These are phyloP conservation scores for Fragaria iinumae DNA, from an alignment of 306 rosid species.

Conservation along the genomic window DNA sequence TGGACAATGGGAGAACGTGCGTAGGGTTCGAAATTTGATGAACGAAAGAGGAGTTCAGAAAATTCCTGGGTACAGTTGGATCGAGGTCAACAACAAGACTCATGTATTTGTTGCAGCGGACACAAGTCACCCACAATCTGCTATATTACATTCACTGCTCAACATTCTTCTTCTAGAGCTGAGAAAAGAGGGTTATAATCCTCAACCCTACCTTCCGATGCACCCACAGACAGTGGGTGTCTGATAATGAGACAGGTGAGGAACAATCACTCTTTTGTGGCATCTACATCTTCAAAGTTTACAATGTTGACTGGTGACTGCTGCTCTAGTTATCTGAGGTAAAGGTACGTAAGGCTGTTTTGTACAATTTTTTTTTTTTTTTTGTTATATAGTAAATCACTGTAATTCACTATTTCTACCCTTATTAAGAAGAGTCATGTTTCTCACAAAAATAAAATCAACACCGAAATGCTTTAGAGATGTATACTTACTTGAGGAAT, in stretches of 20 bases:
- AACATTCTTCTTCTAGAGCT: conserved; percentile 60
- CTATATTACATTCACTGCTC: conserved; percentile 50
- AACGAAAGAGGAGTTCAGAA: conserved; percentile 70
- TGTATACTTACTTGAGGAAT: neutral
- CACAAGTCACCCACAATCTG: conserved; percentile 59
- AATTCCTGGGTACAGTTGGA: conserved; percentile 80
- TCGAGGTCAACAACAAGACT: conserved; percentile 62
- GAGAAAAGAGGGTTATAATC: conserved; percentile 72
- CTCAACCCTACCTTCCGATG: conserved; percentile 65
- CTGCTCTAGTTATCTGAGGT: neutral
- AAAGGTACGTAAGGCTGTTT: neutral
- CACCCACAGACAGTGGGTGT: conserved; percentile 40
- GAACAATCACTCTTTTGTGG: neutral
- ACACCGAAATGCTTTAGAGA: no score
- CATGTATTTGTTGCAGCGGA: conserved; percentile 75
- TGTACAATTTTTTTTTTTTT: neutral
- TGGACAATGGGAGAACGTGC: conserved; percentile 70
- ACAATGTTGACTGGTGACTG: neutral
- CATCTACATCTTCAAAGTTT: neutral
- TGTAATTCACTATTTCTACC: neutral
- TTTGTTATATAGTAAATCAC: no score
- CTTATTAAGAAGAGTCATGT: neutral
- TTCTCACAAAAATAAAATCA: neutral
- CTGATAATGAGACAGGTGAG: neutral
- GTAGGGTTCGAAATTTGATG: conserved; percentile 61